phyloP scores from a whole-genome alignment of 768 basidiomycete genomes.

The Lactarius hatsudake region DNA sequence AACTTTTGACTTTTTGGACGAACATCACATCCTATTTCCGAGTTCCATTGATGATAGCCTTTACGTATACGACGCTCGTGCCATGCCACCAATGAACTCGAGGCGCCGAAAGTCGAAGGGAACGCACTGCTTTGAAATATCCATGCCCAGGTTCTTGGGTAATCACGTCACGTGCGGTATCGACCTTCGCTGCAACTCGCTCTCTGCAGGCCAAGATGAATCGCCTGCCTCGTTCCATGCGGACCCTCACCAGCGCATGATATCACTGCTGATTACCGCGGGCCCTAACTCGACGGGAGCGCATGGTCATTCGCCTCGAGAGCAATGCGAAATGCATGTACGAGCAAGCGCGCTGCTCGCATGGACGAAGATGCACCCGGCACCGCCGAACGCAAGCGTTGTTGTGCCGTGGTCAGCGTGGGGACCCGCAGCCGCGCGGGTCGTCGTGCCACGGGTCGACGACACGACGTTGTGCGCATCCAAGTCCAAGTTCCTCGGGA shows the following conservation, averaged over 20 bases:
- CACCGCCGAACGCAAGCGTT: slow-evolving; percentile 12
- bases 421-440: slow-evolving; percentile 2
- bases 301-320: neutral
- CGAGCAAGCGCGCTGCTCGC: slow-evolving; percentile 1
- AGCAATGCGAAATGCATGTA: slow-evolving; percentile 6
- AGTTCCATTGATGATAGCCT: slow-evolving; percentile 8
- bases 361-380: slow-evolving; percentile 9
- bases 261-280: neutral
- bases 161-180: neutral
- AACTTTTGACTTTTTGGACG: slow-evolving; percentile 10
- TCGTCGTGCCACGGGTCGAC: neutral
- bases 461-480: neutral
- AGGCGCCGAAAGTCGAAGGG: slow-evolving; percentile 6
- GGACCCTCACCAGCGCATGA: neutral
- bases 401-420: slow-evolving; percentile 10
- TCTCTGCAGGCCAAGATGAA: neutral
- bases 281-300: neutral
- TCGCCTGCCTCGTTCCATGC: neutral
- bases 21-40: slow-evolving; percentile 18
- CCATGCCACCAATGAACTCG: slow-evolving; percentile 10
- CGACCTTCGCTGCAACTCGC: slow-evolving; percentile 4
- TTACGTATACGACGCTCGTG: slow-evolving; percentile 12
- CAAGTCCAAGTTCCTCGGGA: slow-evolving; percentile 5
- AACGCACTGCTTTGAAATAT: slow-evolving; percentile 18
- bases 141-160: neutral